These are phyloP conservation scores for Athelia sp. DNA, from an alignment of 1,284 basidiomycete genomes.

Conservation along the genomic window DNA sequence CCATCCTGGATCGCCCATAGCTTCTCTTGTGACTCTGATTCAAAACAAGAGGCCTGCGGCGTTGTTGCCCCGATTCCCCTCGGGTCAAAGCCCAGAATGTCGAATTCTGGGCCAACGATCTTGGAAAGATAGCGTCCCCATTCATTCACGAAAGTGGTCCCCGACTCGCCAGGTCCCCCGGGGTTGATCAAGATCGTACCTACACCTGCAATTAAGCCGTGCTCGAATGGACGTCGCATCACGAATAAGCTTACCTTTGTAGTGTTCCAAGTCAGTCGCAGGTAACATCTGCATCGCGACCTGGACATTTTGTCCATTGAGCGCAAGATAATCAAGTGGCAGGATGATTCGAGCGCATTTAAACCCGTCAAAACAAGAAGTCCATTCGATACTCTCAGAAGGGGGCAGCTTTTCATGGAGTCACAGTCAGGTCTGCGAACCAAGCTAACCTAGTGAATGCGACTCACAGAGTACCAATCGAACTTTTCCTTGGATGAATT, in stretches of 20 bases:
- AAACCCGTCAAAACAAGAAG: background rate
- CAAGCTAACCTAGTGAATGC: too few relatives aligned
- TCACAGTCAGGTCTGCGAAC: too few relatives aligned
- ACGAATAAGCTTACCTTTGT: background rate
- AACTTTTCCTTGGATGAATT: too few relatives aligned
- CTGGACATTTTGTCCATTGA: background rate
- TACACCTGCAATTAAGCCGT: background rate
- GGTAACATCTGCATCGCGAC: background rate
- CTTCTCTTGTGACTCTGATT: background rate
- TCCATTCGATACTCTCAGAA: background rate
- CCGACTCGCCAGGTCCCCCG: background rate
- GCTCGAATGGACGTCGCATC: background rate
- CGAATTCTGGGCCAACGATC: slow-evolving; percentile 26
- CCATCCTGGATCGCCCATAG: background rate
- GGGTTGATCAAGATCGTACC: background rate
- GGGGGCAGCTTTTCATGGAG: background rate
- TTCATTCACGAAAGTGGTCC: background rate
- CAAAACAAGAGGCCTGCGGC: background rate
- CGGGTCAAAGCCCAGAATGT: slow-evolving; percentile 38
- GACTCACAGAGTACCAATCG: too few relatives aligned
- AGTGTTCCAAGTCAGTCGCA: background rate
- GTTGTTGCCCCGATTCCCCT: slow-evolving; percentile 32
- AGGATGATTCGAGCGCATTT: slow-evolving; percentile 1
- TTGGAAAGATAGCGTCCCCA: slow-evolving; percentile 4
- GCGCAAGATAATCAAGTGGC: background rate